Evolutionary conservation across 2,329 filamentous ascomycete genomes (phyloP).

Genomic region (Verruconis gallopava): DNA sequence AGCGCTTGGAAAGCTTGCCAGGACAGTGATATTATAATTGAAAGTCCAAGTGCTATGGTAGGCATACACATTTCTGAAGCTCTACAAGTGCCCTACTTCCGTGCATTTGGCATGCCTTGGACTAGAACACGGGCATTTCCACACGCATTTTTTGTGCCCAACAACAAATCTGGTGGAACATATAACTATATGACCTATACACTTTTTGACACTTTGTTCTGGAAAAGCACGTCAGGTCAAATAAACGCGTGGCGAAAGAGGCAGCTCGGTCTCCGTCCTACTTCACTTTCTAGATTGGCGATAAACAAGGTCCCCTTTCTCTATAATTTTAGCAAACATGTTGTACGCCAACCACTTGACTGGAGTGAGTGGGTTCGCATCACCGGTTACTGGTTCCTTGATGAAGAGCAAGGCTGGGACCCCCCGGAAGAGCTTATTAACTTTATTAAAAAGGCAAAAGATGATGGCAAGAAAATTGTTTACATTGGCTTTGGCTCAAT

Average conservation of each 20-base stretch:
- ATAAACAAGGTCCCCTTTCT: constrained; percentile 95
- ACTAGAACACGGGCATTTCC: constrained; percentile 90
- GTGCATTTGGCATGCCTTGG: constrained; percentile 98
- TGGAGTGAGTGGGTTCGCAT: constrained; percentile 97
- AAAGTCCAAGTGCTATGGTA: constrained; percentile 92
- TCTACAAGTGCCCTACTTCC: constrained; percentile 84
- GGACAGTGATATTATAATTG: constrained; percentile 78
- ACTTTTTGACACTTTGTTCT: constrained; percentile 94
- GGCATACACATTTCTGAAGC: constrained; percentile 96
- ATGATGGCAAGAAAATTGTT: constrained; percentile 78
- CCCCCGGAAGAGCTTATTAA: constrained; percentile 62
- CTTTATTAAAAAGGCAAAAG: constrained; percentile 74
- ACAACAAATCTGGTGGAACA: constrained; percentile 84
- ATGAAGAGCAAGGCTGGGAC: constrained; percentile 56
- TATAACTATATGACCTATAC: constrained; percentile 95
- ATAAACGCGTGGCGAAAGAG: constrained; percentile 87
- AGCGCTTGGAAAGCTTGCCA: constrained; percentile 78
- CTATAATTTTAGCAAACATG: constrained; percentile 90
- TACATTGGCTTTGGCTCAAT: constrained; percentile 97
- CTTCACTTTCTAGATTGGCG: constrained; percentile 80
- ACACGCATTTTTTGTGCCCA: constrained; percentile 86
- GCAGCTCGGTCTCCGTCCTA: constrained; percentile 64
- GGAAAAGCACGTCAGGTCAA: constrained; percentile 83
- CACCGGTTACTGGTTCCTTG: constrained; percentile 95
- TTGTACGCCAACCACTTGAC: constrained; percentile 88